These are phyloP conservation scores for Chrysopogon serrulatus DNA, from an alignment of 176 grass and related monocot species.

Conservation along the genomic window DNA sequence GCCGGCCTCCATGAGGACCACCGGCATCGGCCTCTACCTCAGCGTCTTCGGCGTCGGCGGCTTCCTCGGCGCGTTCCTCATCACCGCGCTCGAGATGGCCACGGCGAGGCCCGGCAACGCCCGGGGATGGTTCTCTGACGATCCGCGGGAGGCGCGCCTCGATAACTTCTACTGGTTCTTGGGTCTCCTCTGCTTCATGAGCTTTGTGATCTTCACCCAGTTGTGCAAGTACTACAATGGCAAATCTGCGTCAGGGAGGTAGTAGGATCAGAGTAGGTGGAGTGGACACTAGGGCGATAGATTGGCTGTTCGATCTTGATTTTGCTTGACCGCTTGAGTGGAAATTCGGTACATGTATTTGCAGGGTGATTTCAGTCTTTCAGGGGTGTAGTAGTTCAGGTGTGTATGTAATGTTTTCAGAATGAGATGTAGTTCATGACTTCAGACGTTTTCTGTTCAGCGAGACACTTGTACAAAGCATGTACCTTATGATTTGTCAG, in stretches of 20 bases:
- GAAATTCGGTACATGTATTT: not conserved
- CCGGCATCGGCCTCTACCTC: conserved; percentile 79
- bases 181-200: conserved; percentile 52
- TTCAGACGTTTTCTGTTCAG: not conserved
- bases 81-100: conserved; percentile 46
- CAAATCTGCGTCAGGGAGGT: conserved; percentile 11
- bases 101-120: conserved; percentile 10
- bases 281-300: not conserved
- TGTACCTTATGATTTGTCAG: not conserved
- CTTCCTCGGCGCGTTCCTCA: conserved; percentile 70
- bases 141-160: conserved; percentile 46
- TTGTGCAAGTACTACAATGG: conserved; percentile 46
- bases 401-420: not conserved
- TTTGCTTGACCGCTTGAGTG: not conserved
- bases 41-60: conserved; percentile 85
- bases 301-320: not conserved
- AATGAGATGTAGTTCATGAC: not conserved
- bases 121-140: conserved; percentile 73
- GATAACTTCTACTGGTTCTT: conserved; percentile 84
- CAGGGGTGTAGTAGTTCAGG: not conserved
- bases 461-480: not conserved
- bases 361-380: not conserved
- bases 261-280: not conserved
- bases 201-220: conserved; percentile 53
- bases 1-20: conserved; percentile 61